Evolutionary conservation across 2,329 filamentous ascomycete species (phyloP).

Genomic region (Pestalotiopsis sp.): DNA sequence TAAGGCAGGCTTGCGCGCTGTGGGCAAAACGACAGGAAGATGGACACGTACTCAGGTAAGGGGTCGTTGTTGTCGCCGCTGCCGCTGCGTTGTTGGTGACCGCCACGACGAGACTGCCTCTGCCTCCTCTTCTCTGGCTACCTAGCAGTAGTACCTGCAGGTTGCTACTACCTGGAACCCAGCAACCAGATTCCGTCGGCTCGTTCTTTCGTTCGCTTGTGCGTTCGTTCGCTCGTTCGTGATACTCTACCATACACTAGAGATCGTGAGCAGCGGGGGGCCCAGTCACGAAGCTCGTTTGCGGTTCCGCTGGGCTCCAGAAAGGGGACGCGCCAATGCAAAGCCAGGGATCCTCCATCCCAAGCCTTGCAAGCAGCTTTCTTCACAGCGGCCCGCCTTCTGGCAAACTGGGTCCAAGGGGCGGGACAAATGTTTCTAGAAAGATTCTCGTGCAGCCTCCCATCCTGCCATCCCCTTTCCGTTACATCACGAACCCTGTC

Average conservation of each 20-base stretch:
- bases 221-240: not conserved
- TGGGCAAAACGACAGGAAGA: not conserved
- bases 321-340: not conserved
- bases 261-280: not conserved
- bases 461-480: not conserved
- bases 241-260: not conserved
- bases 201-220: not conserved
- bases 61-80: not conserved
- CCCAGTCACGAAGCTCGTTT: not conserved
- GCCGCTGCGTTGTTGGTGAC: not conserved
- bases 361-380: not conserved
- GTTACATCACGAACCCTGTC: constrained; percentile 3
- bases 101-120: not conserved
- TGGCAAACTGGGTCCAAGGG: not conserved
- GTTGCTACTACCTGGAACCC: not conserved
- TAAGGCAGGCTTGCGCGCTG: not conserved
- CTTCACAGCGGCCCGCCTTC: constrained; percentile 4
- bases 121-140: not conserved
- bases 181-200: not conserved
- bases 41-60: not conserved
- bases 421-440: constrained; percentile 10
- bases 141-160: too few species aligned
- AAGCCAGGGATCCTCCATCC: not conserved
- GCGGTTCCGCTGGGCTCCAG: not conserved
- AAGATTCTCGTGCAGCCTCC: constrained; percentile 10